Evolutionary conservation across 148 eudicot species (phyloP), one percentile per base, ranked within the genome.

Genomic region (Limonium bicolor): DNA sequence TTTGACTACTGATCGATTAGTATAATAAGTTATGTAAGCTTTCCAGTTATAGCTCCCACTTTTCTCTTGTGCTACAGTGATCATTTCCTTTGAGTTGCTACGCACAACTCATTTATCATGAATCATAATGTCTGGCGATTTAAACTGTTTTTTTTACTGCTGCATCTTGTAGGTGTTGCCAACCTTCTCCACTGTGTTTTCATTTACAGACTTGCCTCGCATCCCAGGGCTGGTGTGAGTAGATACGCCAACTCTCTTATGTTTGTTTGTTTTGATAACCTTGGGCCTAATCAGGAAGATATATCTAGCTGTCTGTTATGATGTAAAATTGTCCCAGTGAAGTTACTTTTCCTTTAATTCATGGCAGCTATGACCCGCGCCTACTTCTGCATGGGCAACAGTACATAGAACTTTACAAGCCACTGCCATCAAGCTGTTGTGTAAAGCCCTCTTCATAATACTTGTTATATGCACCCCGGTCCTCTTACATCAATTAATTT

Each of bases 301-400:
- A n/a, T n/a, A n/a, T n/a, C n/a, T n/a, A n/a, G n/a, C n/a, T n/a
- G n/a, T n/a, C n/a, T n/a, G n/a, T n/a, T n/a, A n/a, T n/a, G n/a
- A n/a, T n/a, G n/a, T n/a, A n/a, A n/a, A n/a, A n/a, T n/a, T n/a
- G n/a, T n/a, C n/a, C n/a, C n/a, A n/a, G n/a, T n/a, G n/a, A n/a
- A n/a, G n/a, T n/a, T n/a, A n/a, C 63, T 28, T 22, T 51, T n/a
- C 43, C 20, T 44, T 51, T 22, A 29, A 1, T 26, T 41, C 35
- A 36, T 58, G 55, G 41, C 68, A 87, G 96, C 43, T 79, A 35
- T 59, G 96, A 87, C 66, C 90, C 80, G 6, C 78, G 72, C 11
- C 86, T 90, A 54, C 73, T 84, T 49, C 61, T 90, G 57, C 97
- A 90, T 54, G 95, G 95, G 21, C 93, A 90, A 47, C 97, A 84